These are phyloP conservation scores for Pyrenopolyporus hunteri DNA, from an alignment of 495 filamentous ascomycete genomes.

Conservation along the genomic window DNA sequence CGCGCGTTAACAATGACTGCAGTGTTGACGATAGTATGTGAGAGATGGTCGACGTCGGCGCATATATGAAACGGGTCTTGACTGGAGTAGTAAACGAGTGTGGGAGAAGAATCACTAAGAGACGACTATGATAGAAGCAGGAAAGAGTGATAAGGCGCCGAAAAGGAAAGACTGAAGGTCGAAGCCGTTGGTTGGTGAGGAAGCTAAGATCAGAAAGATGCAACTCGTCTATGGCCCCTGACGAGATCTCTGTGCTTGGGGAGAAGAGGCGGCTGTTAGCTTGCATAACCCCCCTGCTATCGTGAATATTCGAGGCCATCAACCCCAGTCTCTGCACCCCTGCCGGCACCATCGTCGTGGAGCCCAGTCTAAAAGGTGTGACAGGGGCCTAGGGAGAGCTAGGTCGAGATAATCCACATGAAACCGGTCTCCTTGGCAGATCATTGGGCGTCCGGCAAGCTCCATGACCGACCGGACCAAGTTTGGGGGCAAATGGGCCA, in stretches of 20 bases:
- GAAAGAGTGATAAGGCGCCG: constrained; percentile 23
- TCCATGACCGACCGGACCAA: constrained; percentile 14
- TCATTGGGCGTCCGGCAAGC: constrained; percentile 24
- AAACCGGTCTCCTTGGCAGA: constrained; percentile 30
- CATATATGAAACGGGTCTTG: constrained; percentile 42
- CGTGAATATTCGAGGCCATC: constrained; percentile 19
- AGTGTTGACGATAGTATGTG: constrained; percentile 36
- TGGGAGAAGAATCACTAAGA: constrained; percentile 23
- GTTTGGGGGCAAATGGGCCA: constrained; percentile 10
- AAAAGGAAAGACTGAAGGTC: constrained; percentile 34
- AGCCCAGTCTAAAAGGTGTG: constrained; percentile 15
- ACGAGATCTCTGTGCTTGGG: constrained; percentile 30
- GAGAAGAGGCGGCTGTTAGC: constrained; percentile 23
- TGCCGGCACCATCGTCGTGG: constrained; percentile 28
- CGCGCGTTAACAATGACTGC: constrained; percentile 22
- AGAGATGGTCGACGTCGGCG: constrained; percentile 34
- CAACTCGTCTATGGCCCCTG: constrained; percentile 29
- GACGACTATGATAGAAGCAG: constrained; percentile 13
- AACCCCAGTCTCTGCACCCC: constrained; percentile 32
- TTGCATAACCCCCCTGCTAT: constrained; percentile 15
- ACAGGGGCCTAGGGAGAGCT: constrained; percentile 5
- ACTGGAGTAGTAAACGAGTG: constrained; percentile 35
- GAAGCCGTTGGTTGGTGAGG: constrained; percentile 36
- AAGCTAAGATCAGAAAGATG: constrained; percentile 39
- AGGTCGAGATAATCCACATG: constrained; percentile 24